Percentiles rank a stretch among this genome's conserved stretches.
These are phyloP conservation scores for Tulasnella sp. DNA, from an alignment of 768 basidiomycete genomes.

Conservation along the genomic window DNA sequence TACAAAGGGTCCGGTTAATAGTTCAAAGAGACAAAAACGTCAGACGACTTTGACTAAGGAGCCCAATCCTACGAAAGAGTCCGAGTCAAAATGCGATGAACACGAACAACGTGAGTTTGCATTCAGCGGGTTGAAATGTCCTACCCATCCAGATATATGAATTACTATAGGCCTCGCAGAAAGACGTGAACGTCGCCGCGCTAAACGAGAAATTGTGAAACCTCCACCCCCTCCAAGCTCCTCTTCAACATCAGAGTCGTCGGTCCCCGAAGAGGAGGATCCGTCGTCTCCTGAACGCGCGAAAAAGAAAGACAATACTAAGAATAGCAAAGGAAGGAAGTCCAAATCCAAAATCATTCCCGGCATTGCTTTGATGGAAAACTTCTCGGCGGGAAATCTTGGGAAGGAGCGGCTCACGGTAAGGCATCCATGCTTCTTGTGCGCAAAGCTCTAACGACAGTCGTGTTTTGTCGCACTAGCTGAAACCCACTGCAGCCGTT, in stretches of 20 bases:
- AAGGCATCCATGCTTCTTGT: slow-evolving; percentile 36
- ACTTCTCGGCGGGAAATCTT: slow-evolving; percentile 64
- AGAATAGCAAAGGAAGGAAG: slow-evolving; percentile 39
- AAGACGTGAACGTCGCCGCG: slow-evolving; percentile 65
- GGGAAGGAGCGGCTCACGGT: slow-evolving; percentile 67
- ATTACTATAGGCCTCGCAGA: slow-evolving; percentile 58
- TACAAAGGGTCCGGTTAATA: not conserved
- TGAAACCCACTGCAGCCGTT: slow-evolving; percentile 50
- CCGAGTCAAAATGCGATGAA: slow-evolving; percentile 42
- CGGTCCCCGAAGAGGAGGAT: not conserved
- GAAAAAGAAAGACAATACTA: slow-evolving; percentile 33
- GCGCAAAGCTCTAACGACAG: slow-evolving; percentile 13
- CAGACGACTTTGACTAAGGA: not conserved
- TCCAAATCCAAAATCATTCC: slow-evolving; percentile 44
- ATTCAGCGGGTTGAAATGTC: not conserved
- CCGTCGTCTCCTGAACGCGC: not conserved
- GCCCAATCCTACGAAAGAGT: slow-evolving; percentile 33
- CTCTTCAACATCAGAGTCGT: not conserved
- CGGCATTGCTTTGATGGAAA: slow-evolving; percentile 68
- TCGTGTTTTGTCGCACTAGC: slow-evolving; percentile 41
- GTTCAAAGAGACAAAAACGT: not conserved
- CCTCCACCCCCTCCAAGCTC: slow-evolving; percentile 38
- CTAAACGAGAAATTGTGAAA: slow-evolving; percentile 59
- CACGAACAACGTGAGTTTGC: slow-evolving; percentile 46
- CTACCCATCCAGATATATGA: slow-evolving; percentile 1